phyloP scores from a whole-genome alignment of 495 filamentous ascomycete species.

The Daldinia caldariorum region DNA sequence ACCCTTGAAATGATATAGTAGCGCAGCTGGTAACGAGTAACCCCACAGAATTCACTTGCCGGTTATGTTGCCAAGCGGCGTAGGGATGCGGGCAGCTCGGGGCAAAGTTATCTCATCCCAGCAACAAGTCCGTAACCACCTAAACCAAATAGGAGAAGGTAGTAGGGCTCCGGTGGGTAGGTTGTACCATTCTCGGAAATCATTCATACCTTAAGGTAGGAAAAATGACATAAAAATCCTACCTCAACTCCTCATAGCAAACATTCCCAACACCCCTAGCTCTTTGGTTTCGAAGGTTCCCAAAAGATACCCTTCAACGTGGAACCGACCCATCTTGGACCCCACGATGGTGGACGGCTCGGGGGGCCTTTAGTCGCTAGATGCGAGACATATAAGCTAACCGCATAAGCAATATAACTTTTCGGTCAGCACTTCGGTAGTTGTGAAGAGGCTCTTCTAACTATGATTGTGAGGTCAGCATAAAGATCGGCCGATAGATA shows the following conservation, averaged over 20 bases:
- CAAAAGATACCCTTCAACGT: constrained; percentile 5
- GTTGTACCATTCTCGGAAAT: constrained; percentile 20
- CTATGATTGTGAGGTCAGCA: constrained; percentile 15
- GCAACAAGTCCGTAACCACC: constrained; percentile 17
- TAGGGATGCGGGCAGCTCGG: constrained; percentile 38
- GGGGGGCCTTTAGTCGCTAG: constrained; percentile 24
- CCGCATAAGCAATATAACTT: constrained; percentile 15
- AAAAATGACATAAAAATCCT: constrained; percentile 16
- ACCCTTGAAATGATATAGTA: constrained; percentile 33
- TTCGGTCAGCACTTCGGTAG: constrained; percentile 22
- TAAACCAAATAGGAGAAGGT: constrained; percentile 23
- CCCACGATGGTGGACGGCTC: constrained; percentile 20
- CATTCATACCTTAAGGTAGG: constrained; percentile 4
- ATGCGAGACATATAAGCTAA: constrained; percentile 16
- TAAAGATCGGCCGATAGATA: not conserved
- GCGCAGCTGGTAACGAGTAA: constrained; percentile 19
- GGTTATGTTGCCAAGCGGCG: constrained; percentile 36
- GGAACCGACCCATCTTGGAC: constrained; percentile 10
- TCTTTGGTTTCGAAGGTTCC: not conserved
- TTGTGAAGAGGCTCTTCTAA: constrained; percentile 26
- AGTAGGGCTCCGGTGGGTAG: constrained; percentile 6
- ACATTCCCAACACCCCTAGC: not conserved
- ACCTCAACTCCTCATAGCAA: constrained; percentile 12
- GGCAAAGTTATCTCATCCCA: constrained; percentile 27
- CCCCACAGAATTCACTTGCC: constrained; percentile 42